Percentiles rank a stretch among this genome's conserved stretches.
Evolutionary conservation across 2,329 filamentous ascomycete genomes (phyloP).

Genomic region (Rhexocercosporidium sp.): DNA sequence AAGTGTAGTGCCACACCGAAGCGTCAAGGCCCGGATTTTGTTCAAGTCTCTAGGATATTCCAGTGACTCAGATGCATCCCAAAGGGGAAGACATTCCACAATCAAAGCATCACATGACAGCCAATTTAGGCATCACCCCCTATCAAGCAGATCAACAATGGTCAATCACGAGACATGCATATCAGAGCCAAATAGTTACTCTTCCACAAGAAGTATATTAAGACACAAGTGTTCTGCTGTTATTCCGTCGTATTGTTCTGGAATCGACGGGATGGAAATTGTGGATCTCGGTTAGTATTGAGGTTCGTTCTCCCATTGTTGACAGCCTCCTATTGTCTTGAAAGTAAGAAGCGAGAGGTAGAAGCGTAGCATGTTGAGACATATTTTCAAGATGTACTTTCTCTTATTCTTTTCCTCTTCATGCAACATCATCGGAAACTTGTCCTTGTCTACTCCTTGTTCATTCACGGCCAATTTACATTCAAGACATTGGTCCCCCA

Average conservation of each 20-base stretch:
- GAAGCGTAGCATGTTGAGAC: not conserved
- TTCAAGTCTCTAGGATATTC: not conserved
- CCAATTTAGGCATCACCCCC: constrained; percentile 15
- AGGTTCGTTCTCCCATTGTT: constrained; percentile 1
- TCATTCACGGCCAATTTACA: no score
- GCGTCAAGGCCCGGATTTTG: not conserved
- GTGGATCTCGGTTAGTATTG: constrained; percentile 4
- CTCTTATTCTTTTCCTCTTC: not conserved
- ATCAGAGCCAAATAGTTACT: not conserved
- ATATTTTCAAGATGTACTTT: not conserved
- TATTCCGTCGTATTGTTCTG: not conserved
- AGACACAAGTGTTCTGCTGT: not conserved
- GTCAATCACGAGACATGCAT: constrained; percentile 11
- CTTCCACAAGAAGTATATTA: not conserved
- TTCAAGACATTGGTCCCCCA: not conserved
- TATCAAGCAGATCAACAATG: not conserved
- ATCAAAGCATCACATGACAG: constrained; percentile 12
- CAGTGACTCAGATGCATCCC: not conserved
- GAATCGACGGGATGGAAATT: not conserved
- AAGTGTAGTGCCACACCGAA: not conserved
- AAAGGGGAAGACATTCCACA: not conserved
- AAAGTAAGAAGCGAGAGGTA: not conserved
- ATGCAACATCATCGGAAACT: not conserved
- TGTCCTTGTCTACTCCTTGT: not conserved
- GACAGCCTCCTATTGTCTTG: not conserved